phyloP scores from a whole-genome alignment of 495 filamentous ascomycete species.

The Cercophora scortea region DNA sequence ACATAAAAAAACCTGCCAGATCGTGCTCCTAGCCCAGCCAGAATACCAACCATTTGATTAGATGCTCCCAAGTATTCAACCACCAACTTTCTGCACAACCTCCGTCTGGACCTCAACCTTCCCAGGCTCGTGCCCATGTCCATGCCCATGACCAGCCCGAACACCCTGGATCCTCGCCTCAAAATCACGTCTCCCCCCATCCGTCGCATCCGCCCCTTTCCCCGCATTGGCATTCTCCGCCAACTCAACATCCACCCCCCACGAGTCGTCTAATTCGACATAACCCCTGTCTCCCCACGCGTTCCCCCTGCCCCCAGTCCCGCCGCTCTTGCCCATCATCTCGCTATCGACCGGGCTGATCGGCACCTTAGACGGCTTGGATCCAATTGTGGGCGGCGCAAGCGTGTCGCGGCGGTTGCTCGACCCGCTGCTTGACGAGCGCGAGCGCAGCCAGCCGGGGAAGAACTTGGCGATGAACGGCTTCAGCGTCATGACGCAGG shows the following conservation, averaged over 20 bases:
- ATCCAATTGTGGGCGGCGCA: constrained; percentile 20
- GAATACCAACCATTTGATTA: too few relatives aligned
- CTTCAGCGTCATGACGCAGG: constrained; percentile 30
- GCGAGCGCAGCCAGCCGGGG: constrained; percentile 24
- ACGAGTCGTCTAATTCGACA: constrained; percentile 16
- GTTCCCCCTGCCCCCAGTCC: neutral
- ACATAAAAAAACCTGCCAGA: too few relatives aligned
- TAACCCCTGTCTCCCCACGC: constrained; percentile 8
- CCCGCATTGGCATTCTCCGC: neutral
- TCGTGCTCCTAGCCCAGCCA: too few relatives aligned
- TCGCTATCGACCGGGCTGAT: constrained; percentile 2
- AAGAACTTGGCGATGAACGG: constrained; percentile 21
- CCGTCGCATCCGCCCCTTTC: neutral
- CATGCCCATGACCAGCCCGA: neutral
- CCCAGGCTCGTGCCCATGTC: neutral
- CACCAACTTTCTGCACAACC: neutral
- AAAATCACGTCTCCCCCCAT: neutral
- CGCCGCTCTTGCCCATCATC: neutral
- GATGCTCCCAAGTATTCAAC: neutral
- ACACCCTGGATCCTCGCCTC: neutral
- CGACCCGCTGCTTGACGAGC: neutral
- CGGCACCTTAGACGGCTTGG: constrained; percentile 5
- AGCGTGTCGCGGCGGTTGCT: neutral
- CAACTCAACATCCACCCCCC: constrained; percentile 16
- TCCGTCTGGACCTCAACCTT: neutral